Conservation (phyloP, 495 filamentous ascomycete species). For the Penicillium fimorum region DNA sequence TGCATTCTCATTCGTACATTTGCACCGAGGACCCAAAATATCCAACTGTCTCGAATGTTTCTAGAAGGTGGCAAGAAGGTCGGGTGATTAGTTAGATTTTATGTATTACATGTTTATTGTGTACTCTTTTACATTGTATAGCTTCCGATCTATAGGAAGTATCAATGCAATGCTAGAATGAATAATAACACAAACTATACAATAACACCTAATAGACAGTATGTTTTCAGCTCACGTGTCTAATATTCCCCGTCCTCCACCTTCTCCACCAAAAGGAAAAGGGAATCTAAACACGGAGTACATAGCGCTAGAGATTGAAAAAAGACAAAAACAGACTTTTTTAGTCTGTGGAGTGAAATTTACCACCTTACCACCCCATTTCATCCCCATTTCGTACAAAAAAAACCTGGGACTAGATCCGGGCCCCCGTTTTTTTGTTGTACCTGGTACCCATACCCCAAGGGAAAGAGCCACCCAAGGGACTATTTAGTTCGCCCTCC, state of each 20-base stretch:
- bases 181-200: neutral
- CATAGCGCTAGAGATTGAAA: conserved; percentile 7
- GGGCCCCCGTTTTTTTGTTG: conserved; percentile 36
- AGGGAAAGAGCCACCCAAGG: conserved; percentile 20
- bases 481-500: conserved; percentile 21
- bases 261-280: conserved; percentile 20
- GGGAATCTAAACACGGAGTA: conserved; percentile 21
- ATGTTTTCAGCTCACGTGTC: conserved; percentile 11
- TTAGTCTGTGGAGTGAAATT: conserved; percentile 32
- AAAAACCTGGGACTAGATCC: conserved; percentile 37
- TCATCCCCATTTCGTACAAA: conserved; percentile 1
- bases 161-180: neutral
- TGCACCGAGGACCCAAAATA: conserved; percentile 11
- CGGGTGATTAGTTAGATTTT: conserved; percentile 12
- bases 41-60: conserved; percentile 26
- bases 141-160: neutral
- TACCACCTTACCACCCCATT: conserved; percentile 28
- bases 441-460: conserved; percentile 29
- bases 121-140: neutral
- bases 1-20: conserved; percentile 21
- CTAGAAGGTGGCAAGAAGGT: conserved; percentile 31
- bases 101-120: neutral
- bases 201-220: neutral
- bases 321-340: neutral
- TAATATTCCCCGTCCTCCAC: conserved; percentile 18